These are phyloP conservation scores for Lenwebbia sp. DNA, from an alignment of 345 rosid genomes.

Conservation along the genomic window DNA sequence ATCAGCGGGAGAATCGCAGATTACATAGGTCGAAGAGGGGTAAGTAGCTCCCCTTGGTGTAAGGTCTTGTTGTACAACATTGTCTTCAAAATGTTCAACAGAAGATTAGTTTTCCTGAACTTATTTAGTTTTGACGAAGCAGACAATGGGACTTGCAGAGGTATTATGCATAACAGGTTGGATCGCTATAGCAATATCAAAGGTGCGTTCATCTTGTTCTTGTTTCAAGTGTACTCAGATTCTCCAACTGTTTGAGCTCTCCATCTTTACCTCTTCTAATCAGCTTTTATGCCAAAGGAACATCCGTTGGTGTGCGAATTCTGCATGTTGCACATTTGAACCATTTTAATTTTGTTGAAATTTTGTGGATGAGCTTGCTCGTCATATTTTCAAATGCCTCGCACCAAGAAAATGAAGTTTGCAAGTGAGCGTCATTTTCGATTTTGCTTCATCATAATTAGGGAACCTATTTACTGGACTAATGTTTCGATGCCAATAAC, in stretches of 20 bases:
- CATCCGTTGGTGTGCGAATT: not conserved
- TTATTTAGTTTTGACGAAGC: not conserved
- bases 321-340: not conserved
- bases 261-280: not conserved
- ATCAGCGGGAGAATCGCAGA: conserved; percentile 66
- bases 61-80: not conserved
- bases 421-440: not conserved
- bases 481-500: not conserved
- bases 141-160: conserved; percentile 68
- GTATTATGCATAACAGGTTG: conserved; percentile 59
- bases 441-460: not conserved
- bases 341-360: not conserved
- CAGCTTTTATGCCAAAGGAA: not conserved
- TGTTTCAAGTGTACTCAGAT: not conserved
- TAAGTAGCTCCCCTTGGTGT: conserved; percentile 13
- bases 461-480: not conserved
- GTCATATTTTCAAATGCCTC: not conserved
- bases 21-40: conserved; percentile 56
- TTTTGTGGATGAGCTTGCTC: not conserved
- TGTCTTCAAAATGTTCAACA: not conserved
- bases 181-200: conserved; percentile 40
- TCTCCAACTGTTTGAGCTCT: not conserved
- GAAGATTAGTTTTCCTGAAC: not conserved
- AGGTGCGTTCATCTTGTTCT: conserved; percentile 17
- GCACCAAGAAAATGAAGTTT: not conserved